These are phyloP conservation scores for Scheffersomyces parashehatae DNA, from an alignment of 1,139 yeast species.

Conservation along the genomic window DNA sequence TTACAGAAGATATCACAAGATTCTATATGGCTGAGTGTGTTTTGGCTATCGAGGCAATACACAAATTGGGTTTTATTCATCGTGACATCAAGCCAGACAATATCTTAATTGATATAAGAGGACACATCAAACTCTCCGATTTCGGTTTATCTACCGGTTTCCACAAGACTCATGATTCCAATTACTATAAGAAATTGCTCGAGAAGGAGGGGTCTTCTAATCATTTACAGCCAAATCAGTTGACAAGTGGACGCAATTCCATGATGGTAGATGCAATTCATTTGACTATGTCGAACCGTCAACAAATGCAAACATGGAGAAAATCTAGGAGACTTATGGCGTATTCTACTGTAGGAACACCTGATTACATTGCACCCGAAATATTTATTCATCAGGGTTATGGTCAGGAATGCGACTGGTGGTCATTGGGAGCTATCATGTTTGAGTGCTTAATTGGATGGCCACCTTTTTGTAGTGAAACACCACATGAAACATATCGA, in stretches of 20 bases:
- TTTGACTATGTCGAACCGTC: constrained; percentile 92
- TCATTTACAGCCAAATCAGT: constrained; percentile 26
- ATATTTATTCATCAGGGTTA: constrained; percentile 96
- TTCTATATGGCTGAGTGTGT: constrained; percentile 89
- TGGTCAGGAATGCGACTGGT: constrained; percentile 99
- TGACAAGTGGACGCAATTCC: constrained; percentile 56
- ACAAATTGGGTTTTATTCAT: constrained; percentile 76
- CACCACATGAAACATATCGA: constrained; percentile 97
- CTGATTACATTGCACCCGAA: constrained; percentile 98
- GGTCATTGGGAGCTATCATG: constrained; percentile 99
- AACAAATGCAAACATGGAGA: constrained; percentile 98
- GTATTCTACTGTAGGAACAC: constrained; percentile 97
- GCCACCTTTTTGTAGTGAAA: constrained; percentile 99
- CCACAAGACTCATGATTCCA: constrained; percentile 82
- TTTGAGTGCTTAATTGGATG: constrained; percentile 97
- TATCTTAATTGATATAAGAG: constrained; percentile 74
- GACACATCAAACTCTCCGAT: constrained; percentile 77
- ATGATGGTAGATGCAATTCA: constrained; percentile 95
- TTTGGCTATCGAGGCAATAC: constrained; percentile 79
- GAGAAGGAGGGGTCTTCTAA: constrained; percentile 54
- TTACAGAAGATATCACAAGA: constrained; percentile 81
- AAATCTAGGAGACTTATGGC: constrained; percentile 96
- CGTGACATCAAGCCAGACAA: constrained; percentile 82
- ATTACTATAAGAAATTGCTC: constrained; percentile 69
- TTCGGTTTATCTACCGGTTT: constrained; percentile 86